Evolutionary conservation across 495 filamentous ascomycete species (phyloP), one percentile per base, ranked within the genome.

Genomic region (Aspergillus wentii): DNA sequence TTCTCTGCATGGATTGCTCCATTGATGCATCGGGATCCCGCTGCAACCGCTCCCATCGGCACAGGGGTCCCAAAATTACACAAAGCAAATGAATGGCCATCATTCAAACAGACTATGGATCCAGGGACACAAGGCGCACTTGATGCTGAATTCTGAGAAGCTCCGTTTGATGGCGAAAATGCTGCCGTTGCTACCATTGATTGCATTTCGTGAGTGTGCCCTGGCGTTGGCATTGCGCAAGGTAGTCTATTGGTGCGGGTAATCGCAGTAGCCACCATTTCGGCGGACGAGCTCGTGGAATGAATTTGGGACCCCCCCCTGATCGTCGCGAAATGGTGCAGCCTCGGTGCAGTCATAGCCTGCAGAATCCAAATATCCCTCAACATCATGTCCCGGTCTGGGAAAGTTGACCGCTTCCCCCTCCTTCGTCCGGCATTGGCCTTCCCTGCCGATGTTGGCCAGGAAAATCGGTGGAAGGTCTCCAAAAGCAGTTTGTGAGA

Each of bases 391-490:
- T 8, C 54, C 54, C 7, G 54, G 54, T 36, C 39, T 27, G 23
- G 54, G 54, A 52, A 61, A 61, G 35, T 58, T 22, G 2, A 56
- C 54, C 5, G 56, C 30, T 7, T 56, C 30, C 2, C 44, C 40
- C 18, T 64, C 62, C 3, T 46, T 44, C n/a, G 64, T 62, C 16
- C 47, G 45, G 32, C 54, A 58, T 11, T 40, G 42, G 39, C 63
- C 61, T n/a, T 42, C 46, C 29, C 62, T 46, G 7, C 54, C 51
- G 20, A 83, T 58, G 35, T 85, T 83, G 38, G 79, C 79, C 4
- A 71, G 49, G 52, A 81, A 83, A 38, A 83, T 59, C 5, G 68
- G 56, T 0, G 82, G 82, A 20, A 46, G 49, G 23, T 43, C 44
- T 25, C 48, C 34, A 26, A 58, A 60, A 15, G 28, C 29, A 14